Evolutionary conservation across 208 protist species (phyloP).

Genomic region (Trypanosoma melophagium): DNA sequence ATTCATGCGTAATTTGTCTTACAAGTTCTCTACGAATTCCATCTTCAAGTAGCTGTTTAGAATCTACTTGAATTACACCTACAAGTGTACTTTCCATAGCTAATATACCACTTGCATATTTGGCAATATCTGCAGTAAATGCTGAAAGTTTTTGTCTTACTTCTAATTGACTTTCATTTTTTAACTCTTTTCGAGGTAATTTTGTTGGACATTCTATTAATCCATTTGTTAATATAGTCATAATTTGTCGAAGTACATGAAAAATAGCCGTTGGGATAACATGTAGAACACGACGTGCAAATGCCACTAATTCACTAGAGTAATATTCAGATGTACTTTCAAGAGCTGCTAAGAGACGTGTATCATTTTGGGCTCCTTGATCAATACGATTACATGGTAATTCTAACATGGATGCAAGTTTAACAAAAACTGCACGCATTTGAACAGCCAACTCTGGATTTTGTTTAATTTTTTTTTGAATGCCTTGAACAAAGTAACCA

Average conservation of each 20-base stretch:
- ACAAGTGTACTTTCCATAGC: slow-evolving; percentile 98
- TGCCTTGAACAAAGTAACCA: slow-evolving; percentile 78
- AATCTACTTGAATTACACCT: slow-evolving; percentile 96
- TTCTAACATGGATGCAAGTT: slow-evolving; percentile 95
- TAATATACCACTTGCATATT: slow-evolving; percentile 96
- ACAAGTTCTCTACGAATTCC: slow-evolving; percentile 96
- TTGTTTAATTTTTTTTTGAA: slow-evolving; percentile 94
- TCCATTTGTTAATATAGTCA: slow-evolving; percentile 87
- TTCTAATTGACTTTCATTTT: slow-evolving; percentile 90
- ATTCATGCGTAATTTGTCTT: slow-evolving; percentile 66
- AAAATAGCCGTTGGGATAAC: slow-evolving; percentile 97
- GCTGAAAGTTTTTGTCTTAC: slow-evolving; percentile 81
- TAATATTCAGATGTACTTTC: slow-evolving; percentile 94
- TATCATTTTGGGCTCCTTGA: slow-evolving; percentile 71
- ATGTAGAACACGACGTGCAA: slow-evolving; percentile 94
- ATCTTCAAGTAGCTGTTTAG: slow-evolving; percentile 96
- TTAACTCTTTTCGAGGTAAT: slow-evolving; percentile 61
- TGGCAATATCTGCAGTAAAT: slow-evolving; percentile 90
- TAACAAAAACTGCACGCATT: slow-evolving; percentile 96
- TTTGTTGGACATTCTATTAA: slow-evolving; percentile 81
- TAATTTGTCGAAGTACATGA: slow-evolving; percentile 93
- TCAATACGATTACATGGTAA: slow-evolving; percentile 93
- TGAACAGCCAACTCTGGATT: slow-evolving; percentile 91
- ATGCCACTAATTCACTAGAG: slow-evolving; percentile 88
- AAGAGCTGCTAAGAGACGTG: slow-evolving; percentile 70